phyloP scores from a whole-genome alignment of 2,329 filamentous ascomycete genomes.

The Albophoma yamanashiensis region DNA sequence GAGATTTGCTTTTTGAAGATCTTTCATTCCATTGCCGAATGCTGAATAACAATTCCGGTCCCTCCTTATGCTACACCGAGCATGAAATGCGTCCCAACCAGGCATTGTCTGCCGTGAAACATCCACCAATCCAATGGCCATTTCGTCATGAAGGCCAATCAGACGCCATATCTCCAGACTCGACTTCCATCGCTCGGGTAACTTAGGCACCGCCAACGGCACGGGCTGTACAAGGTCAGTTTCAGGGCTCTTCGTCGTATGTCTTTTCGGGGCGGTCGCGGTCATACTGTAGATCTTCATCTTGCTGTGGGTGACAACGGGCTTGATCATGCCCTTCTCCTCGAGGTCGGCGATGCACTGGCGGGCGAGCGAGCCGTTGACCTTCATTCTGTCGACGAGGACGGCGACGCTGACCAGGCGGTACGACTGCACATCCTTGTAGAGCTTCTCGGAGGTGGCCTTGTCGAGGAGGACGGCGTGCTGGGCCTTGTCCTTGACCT shows the following conservation, averaged over 20 bases:
- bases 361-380: constrained; percentile 96
- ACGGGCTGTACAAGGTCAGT: constrained; percentile 39
- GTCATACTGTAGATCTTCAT: constrained; percentile 90
- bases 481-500: constrained; percentile 99
- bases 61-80: constrained; percentile 26
- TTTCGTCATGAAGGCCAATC: constrained; percentile 24
- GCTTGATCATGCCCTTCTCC: constrained; percentile 98
- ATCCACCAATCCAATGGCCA: constrained; percentile 22
- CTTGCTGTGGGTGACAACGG: constrained; percentile 91
- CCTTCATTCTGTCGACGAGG: constrained; percentile 99
- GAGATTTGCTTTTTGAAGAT: constrained; percentile 16
- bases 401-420: constrained; percentile 97
- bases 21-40: constrained; percentile 28
- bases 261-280: constrained; percentile 2
- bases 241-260: background rate
- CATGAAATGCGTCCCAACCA: constrained; percentile 28
- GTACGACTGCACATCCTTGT: constrained; percentile 99
- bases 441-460: constrained; percentile 91
- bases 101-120: constrained; percentile 23
- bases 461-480: constrained; percentile 99
- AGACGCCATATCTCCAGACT: constrained; percentile 27
- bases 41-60: constrained; percentile 25
- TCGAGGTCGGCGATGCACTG: constrained; percentile 84
- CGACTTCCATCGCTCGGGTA: constrained; percentile 18
- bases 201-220: constrained; percentile 43